Percentiles rank a stretch among this genome's conserved stretches.
Conservation (phyloP, 2,329 filamentous ascomycete genomes). For the Fusarium fracticaudum region DNA sequence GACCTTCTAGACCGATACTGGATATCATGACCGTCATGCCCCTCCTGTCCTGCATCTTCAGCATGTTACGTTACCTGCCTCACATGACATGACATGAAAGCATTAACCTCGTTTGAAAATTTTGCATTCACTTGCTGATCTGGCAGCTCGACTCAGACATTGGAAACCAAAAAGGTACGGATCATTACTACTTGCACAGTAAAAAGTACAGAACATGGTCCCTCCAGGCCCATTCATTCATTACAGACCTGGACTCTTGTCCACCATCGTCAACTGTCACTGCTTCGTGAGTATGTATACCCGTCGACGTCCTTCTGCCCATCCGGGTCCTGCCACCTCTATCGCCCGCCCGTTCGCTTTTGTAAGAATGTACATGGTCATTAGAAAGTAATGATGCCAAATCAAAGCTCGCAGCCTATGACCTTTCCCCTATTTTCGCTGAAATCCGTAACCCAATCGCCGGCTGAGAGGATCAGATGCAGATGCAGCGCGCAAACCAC, state of each 20-base stretch:
- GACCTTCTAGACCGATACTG: neutral
- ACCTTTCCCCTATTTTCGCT: slow-evolving; percentile 41
- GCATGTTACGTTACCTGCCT: slow-evolving; percentile 26
- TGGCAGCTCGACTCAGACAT: neutral
- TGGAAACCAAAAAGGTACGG: slow-evolving; percentile 35
- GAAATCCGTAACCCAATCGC: slow-evolving; percentile 42
- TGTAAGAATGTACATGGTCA: slow-evolving; percentile 45
- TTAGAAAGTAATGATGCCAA: slow-evolving; percentile 46
- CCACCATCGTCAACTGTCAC: slow-evolving; percentile 26
- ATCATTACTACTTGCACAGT: slow-evolving; percentile 40
- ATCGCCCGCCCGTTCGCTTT: slow-evolving; percentile 39
- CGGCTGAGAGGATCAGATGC: slow-evolving; percentile 44
- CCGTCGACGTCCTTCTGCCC: slow-evolving; percentile 26
- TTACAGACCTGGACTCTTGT: slow-evolving; percentile 19
- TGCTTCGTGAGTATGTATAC: slow-evolving; percentile 21
- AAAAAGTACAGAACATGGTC: slow-evolving; percentile 41
- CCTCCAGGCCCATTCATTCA: slow-evolving; percentile 25
- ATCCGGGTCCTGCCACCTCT: slow-evolving; percentile 36
- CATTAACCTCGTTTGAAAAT: neutral
- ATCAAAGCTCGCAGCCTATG: slow-evolving; percentile 43
- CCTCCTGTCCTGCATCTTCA: neutral
- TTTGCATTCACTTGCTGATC: slow-evolving; percentile 15
- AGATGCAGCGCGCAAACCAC: slow-evolving; percentile 46
- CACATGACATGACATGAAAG: neutral
- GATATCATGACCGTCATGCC: neutral